These are phyloP conservation scores for Oligophagozyma castellii DNA, from an alignment of 1,139 yeast species.

Conservation along the genomic window DNA sequence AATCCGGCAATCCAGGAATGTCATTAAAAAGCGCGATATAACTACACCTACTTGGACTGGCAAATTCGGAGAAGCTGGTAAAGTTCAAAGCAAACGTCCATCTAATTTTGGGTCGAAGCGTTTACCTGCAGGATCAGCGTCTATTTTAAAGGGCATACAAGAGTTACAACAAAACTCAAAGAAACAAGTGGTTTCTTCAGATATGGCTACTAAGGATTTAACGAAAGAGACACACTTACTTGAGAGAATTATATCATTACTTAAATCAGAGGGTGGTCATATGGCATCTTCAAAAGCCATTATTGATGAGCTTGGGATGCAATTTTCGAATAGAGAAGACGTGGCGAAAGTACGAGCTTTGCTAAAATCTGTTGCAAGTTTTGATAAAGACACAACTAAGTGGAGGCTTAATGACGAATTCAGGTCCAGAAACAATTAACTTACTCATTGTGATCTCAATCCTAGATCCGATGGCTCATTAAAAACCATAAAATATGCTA, in stretches of 20 bases:
- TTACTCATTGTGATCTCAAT: no score
- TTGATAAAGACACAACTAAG: slow-evolving; percentile 43
- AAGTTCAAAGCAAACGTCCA: slow-evolving; percentile 20
- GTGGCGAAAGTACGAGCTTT: slow-evolving; percentile 54
- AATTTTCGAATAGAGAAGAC: slow-evolving; percentile 39
- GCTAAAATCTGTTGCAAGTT: slow-evolving; percentile 52
- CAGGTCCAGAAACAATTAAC: no score
- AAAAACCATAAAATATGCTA: not conserved
- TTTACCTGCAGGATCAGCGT: slow-evolving; percentile 13
- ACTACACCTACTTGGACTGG: slow-evolving; percentile 98
- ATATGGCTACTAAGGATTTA: slow-evolving; percentile 4
- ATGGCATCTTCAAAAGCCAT: slow-evolving; percentile 49
- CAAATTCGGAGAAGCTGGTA: slow-evolving; percentile 74
- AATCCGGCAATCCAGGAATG: slow-evolving; percentile 49
- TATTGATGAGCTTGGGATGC: slow-evolving; percentile 34
- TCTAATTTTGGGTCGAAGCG: slow-evolving; percentile 5
- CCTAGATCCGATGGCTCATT: not conserved
- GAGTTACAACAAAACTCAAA: slow-evolving; percentile 8
- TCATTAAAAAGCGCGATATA: slow-evolving; percentile 48
- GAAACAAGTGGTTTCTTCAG: not conserved
- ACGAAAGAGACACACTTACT: slow-evolving; percentile 26
- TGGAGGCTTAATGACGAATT: slow-evolving; percentile 54
- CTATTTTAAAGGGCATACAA: slow-evolving; percentile 14
- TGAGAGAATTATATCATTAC: slow-evolving; percentile 26
- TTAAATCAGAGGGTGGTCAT: slow-evolving; percentile 27